Evolutionary conservation across 1,139 yeast genomes (phyloP).

Genomic region (Blastobotrys proliferans): DNA sequence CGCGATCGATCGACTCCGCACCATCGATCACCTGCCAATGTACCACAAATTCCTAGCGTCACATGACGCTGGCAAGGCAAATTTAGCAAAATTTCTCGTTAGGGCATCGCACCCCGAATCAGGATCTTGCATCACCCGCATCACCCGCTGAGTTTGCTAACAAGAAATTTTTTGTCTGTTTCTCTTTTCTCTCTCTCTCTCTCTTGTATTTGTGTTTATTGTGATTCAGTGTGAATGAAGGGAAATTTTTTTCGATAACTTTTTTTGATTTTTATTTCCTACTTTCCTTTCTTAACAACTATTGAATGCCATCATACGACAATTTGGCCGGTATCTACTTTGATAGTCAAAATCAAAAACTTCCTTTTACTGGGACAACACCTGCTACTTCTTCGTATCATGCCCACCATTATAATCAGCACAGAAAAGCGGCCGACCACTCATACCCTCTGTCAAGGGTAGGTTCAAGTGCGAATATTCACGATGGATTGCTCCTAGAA

Average conservation of each 20-base stretch:
- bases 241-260: not conserved
- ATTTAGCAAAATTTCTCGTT: too few species aligned
- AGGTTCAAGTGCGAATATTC: constrained; percentile 13
- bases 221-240: not conserved
- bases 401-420: constrained; percentile 1
- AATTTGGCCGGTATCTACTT: constrained; percentile 18
- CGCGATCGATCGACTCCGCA: too few species aligned
- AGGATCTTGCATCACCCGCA: too few species aligned
- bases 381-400: constrained; percentile 9
- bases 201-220: not conserved
- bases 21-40: too few species aligned
- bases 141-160: too few species aligned
- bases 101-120: too few species aligned
- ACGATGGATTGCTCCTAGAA: constrained; percentile 12
- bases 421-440: not conserved
- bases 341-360: constrained; percentile 14
- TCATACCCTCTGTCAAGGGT: constrained; percentile 4
- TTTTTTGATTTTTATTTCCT: constrained; percentile 2
- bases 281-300: not conserved
- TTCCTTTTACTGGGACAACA: constrained; percentile 12
- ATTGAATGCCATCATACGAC: constrained; percentile 17
- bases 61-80: too few species aligned
- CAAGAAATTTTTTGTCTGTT: too few species aligned
- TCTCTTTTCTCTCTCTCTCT: not conserved
- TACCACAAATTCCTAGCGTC: too few species aligned